Conservation (phyloP, 495 filamentous ascomycete species). For the Staphylotrichum tortipilum region DNA sequence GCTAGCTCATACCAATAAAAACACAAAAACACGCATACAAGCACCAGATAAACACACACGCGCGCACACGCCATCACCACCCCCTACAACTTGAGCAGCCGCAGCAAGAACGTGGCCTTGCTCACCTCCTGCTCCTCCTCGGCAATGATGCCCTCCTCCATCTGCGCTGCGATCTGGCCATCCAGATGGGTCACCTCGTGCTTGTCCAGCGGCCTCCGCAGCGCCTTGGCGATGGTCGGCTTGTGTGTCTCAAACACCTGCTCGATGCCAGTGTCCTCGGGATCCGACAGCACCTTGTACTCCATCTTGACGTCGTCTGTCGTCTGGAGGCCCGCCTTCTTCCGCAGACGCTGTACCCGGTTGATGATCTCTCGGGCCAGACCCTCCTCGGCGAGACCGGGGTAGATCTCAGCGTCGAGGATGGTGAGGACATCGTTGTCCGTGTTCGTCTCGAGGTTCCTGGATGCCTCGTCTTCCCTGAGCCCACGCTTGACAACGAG, state of each 20-base stretch:
- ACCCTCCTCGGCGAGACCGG: constrained; percentile 35
- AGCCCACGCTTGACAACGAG: constrained; percentile 75
- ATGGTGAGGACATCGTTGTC: constrained; percentile 49
- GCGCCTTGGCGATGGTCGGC: constrained; percentile 63
- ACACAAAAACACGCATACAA: no score
- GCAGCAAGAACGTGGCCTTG: constrained; percentile 75
- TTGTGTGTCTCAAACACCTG: constrained; percentile 64
- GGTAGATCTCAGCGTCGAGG: constrained; percentile 34
- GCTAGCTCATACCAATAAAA: no score
- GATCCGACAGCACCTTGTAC: constrained; percentile 49
- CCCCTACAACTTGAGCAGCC: constrained; percentile 62
- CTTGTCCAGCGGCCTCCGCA: constrained; percentile 72
- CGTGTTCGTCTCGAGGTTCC: constrained; percentile 73
- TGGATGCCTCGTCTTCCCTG: constrained; percentile 55
- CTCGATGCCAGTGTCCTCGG: constrained; percentile 65
- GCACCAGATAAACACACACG: no score
- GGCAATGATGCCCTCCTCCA: constrained; percentile 56
- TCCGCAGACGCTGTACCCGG: constrained; percentile 38
- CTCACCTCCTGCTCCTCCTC: constrained; percentile 88
- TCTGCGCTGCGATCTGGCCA: constrained; percentile 50
- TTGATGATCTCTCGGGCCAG: constrained; percentile 40
- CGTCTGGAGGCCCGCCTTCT: constrained; percentile 36
- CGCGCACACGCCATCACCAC: not conserved
- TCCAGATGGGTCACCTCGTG: constrained; percentile 56
- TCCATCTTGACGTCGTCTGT: constrained; percentile 41